Base-by-base conservation (phyloP, 805 yeast genomes). In the Diddensiella caesifluorescens region DNA sequence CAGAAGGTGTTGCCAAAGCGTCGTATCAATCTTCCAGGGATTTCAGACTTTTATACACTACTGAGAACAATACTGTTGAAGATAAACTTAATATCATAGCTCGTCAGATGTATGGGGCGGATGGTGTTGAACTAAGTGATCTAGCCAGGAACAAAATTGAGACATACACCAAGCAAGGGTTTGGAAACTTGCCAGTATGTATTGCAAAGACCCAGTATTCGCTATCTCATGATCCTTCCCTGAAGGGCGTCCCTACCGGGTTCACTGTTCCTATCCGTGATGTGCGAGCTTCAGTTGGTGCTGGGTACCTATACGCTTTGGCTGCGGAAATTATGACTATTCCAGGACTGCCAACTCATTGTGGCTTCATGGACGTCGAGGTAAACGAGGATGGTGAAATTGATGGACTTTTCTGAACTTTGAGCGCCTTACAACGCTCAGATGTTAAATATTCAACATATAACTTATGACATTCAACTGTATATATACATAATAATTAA, bases 141-240 rank as follows among this genome's bases (percentile, higher is more conserved):
- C 75, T 79, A 51, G 97, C 97, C 31, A 75, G 77, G 53, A 69
- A 75, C 57, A 88, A 88, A 67, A 80, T 90, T 52, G 87, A 80
- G 48, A 74, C 79, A 44, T 89, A 87, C 69, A 80, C 87, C 26
- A 64, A 71, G 39, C 96, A 88, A 70, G 97, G 97, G 2, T 90
- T 83, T 63, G 88, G 81, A 49, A 78, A 87, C 59, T 70, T 90
- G 60, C 98, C 97, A 44, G 81, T 90, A 54, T 90, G 98, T 68
- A 84, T 90, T 58, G 98, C 98, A 45, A 90, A 90, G 73, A 90
- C 98, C 2, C 98, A 90, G 66, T 90, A 90, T 71, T 87, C 96
- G 0, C 71, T 90, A 53, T 88, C 97, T 2, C 97, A 89, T 60
- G 97, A 90, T 65, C 88, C 97, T 33, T 69, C 77, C 18, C 74